These are phyloP conservation scores for Agapanthus africanus DNA, from an alignment of 106 monocot species.

Conservation along the genomic window DNA sequence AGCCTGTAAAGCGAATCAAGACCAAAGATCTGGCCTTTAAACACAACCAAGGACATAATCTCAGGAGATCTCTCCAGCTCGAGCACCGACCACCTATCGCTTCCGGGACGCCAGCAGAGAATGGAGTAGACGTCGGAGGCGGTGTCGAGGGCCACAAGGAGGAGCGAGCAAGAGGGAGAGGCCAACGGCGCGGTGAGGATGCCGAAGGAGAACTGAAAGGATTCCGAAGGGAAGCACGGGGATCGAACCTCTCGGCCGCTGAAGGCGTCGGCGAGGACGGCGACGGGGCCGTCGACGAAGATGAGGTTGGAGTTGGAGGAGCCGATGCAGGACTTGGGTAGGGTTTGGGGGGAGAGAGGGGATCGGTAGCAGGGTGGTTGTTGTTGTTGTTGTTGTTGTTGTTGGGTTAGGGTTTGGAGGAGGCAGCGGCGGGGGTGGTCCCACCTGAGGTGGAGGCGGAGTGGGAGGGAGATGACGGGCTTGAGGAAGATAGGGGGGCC, in stretches of 20 bases:
- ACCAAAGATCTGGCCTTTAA: conserved; percentile 1
- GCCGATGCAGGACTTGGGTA: neutral
- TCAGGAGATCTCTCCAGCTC: neutral
- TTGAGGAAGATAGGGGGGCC: too few relatives aligned
- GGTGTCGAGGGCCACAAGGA: neutral
- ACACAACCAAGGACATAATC: neutral
- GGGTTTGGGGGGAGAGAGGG: neutral
- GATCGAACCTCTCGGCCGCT: conserved; percentile 1
- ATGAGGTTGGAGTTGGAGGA: conserved; percentile 7
- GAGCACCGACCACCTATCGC: neutral
- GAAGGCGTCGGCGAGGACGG: neutral
- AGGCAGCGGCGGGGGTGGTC: too few relatives aligned
- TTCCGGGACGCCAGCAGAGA: neutral
- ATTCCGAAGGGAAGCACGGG: neutral
- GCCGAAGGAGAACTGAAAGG: neutral
- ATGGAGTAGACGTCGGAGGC: neutral
- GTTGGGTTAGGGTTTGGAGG: too few relatives aligned
- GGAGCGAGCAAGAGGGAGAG: conserved; percentile 7
- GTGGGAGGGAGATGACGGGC: too few relatives aligned
- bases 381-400: too few relatives aligned
- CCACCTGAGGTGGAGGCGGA: too few relatives aligned
- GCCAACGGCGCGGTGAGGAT: conserved; percentile 3
- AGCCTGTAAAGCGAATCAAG: conserved; percentile 1
- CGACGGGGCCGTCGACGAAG: neutral
- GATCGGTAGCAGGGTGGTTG: neutral